Percentiles rank a stretch among this genome's conserved stretches.
phyloP scores from a whole-genome alignment of 108 stramenopile genomes.

The Skeletonema marinoi region DNA sequence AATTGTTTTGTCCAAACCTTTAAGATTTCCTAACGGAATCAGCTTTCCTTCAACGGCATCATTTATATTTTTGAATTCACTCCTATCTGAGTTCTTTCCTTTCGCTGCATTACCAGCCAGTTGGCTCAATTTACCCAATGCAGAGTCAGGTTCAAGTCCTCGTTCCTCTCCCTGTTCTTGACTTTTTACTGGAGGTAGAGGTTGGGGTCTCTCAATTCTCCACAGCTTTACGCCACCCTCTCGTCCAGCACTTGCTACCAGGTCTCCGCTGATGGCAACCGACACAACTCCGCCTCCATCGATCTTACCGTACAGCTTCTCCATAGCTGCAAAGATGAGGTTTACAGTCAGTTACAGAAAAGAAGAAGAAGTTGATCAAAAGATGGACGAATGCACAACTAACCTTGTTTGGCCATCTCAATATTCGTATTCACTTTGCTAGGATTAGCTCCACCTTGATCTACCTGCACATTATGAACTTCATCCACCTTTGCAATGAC shows the following conservation, averaged over 20 bases:
- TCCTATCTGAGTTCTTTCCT: not conserved
- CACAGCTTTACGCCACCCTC: slow-evolving; percentile 63
- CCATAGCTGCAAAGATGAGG: slow-evolving; percentile 3
- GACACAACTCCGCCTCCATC: slow-evolving; percentile 65
- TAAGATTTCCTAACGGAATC: slow-evolving; percentile 8
- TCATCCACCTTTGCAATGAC: slow-evolving; percentile 31
- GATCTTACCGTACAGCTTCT: slow-evolving; percentile 49
- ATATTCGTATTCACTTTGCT: not conserved
- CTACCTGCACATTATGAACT: slow-evolving; percentile 28
- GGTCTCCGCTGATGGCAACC: slow-evolving; percentile 44
- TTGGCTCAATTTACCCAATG: not conserved
- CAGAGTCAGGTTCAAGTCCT: not conserved
- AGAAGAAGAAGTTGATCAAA: too few relatives aligned
- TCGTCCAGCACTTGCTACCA: slow-evolving; percentile 56
- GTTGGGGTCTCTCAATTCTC: slow-evolving; percentile 8
- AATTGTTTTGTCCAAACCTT: slow-evolving; percentile 19
- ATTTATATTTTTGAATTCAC: not conserved
- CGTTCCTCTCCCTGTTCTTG: not conserved
- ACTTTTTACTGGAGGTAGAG: not conserved
- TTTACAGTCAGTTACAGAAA: too few relatives aligned
- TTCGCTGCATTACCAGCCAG: not conserved
- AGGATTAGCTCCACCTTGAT: slow-evolving; percentile 1
- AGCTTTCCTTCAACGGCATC: slow-evolving; percentile 1
- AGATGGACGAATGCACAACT: too few relatives aligned
- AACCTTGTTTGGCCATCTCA: slow-evolving; percentile 13